Percentiles rank a stretch among this genome's conserved stretches.
These are phyloP conservation scores for Neonectria coccinea DNA, from an alignment of 2,329 filamentous ascomycete species.

Conservation along the genomic window DNA sequence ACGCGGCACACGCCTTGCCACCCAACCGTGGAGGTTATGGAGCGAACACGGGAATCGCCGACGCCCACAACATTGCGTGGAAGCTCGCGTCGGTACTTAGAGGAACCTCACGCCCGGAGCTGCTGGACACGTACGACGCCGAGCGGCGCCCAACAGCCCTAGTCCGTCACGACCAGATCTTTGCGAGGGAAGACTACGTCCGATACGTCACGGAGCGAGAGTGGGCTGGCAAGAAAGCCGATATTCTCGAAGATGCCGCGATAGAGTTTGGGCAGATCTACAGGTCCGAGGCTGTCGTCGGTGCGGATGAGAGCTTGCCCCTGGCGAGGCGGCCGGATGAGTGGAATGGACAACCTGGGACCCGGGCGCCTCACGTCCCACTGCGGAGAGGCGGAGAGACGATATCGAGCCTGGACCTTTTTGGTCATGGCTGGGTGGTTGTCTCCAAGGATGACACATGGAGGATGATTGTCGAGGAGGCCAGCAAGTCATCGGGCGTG, in stretches of 20 bases:
- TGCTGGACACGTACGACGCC: constrained; percentile 54
- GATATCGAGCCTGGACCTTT: constrained; percentile 30
- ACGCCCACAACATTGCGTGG: constrained; percentile 58
- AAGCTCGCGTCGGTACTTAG: constrained; percentile 53
- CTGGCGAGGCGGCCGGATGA: constrained; percentile 34
- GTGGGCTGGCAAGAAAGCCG: constrained; percentile 19
- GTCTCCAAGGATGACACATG: constrained; percentile 28
- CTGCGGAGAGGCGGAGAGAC: constrained; percentile 11
- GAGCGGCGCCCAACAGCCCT: constrained; percentile 53
- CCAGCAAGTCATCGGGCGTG: neutral
- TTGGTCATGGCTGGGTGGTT: constrained; percentile 24
- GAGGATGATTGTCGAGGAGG: constrained; percentile 3
- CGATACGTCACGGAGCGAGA: constrained; percentile 18
- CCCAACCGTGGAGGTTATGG: constrained; percentile 51
- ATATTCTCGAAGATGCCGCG: constrained; percentile 28
- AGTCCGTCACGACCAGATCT: constrained; percentile 42
- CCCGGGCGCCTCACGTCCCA: constrained; percentile 36
- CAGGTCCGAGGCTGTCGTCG: constrained; percentile 8
- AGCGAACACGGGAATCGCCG: constrained; percentile 51
- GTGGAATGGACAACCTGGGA: constrained; percentile 41
- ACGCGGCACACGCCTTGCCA: constrained; percentile 51
- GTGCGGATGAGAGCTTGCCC: constrained; percentile 15
- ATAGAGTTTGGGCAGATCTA: constrained; percentile 35
- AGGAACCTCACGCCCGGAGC: constrained; percentile 28
- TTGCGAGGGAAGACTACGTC: constrained; percentile 39